Base-by-base conservation (phyloP, 208 protist species). In the Acanthamoeba healyi region DNA sequence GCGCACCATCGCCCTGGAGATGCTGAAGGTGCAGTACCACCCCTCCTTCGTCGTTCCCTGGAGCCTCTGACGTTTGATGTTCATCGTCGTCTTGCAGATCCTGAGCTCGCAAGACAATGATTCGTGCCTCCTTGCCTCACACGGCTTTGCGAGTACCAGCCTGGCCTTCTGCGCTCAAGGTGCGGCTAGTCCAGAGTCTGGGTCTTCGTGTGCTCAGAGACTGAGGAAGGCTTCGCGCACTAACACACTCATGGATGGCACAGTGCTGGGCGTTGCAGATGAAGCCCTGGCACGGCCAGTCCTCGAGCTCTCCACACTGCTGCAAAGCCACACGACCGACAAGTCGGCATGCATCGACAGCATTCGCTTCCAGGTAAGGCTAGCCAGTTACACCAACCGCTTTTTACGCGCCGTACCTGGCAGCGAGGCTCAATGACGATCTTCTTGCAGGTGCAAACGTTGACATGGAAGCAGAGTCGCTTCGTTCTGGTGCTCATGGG, bases 201-300 rank as follows among this genome's bases (percentile, higher is more conserved):
- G 49, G 49, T 6, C 15, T 54, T 6, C 49, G 15, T 54, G 49
- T 15, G 49, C 49, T 54, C 15, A n/a, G n/a, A n/a, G n/a, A n/a
- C n/a, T n/a, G n/a, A n/a, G n/a, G n/a, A n/a, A n/a, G n/a, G n/a
- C n/a, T n/a, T n/a, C n/a, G n/a, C n/a, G n/a, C n/a, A n/a, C 49
- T 54, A 26, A 70, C 61, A 70, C 38, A 44, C 38, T 46, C 34
- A n/a, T 3, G 15, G 65, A 40, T 42, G 32, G 7, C 19, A 29
- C 67, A 79, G 70, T 46, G 22, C 38, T 79, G 70, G 70, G 70
- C 14, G 70, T 26, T 46, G 34, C 70, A 19, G 70, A 79, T 26
- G 70, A 79, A 0, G 34, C 70, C 38, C 32, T 79, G 40, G 70
- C 70, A 0, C 70, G 36, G 36, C 42, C 36, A 5, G 38, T 79